Conservation (phyloP, 305 asterid species). For the Ruellia speciosa region DNA sequence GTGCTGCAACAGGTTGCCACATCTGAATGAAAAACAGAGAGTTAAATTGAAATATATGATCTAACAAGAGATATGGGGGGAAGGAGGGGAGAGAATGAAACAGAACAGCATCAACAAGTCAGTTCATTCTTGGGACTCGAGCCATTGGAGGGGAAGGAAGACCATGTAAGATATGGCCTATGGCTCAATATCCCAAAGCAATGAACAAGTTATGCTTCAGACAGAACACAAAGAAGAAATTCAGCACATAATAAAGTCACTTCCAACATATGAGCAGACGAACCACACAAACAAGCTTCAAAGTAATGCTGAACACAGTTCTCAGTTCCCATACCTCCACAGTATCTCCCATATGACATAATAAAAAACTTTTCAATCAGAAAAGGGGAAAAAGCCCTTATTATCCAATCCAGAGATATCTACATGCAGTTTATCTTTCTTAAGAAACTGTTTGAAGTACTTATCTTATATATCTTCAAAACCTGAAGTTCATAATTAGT, state of each 20-base stretch:
- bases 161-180: no score
- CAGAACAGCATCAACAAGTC: neutral
- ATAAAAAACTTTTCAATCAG: neutral
- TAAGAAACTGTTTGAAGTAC: neutral
- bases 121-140: slow-evolving; percentile 2
- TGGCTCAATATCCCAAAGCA: neutral
- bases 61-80: slow-evolving; percentile 1
- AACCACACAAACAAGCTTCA: slow-evolving; percentile 10
- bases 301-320: slow-evolving; percentile 4
- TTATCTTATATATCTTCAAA: slow-evolving; percentile 4
- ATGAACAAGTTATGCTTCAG: slow-evolving; percentile 7
- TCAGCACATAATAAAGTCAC: neutral
- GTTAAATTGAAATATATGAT: slow-evolving; percentile 13
- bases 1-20: slow-evolving; percentile 29
- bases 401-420: neutral
- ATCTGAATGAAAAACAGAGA: slow-evolving; percentile 30
- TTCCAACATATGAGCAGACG: neutral
- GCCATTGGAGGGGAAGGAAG: no score
- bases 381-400: neutral
- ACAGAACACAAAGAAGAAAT: slow-evolving; percentile 6
- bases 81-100: neutral
- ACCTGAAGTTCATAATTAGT: neutral
- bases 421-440: slow-evolving; percentile 7
- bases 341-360: no score
- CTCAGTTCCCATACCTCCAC: neutral